These are phyloP conservation scores for Xylaria palmicola DNA, from an alignment of 495 filamentous ascomycete genomes.

Conservation along the genomic window DNA sequence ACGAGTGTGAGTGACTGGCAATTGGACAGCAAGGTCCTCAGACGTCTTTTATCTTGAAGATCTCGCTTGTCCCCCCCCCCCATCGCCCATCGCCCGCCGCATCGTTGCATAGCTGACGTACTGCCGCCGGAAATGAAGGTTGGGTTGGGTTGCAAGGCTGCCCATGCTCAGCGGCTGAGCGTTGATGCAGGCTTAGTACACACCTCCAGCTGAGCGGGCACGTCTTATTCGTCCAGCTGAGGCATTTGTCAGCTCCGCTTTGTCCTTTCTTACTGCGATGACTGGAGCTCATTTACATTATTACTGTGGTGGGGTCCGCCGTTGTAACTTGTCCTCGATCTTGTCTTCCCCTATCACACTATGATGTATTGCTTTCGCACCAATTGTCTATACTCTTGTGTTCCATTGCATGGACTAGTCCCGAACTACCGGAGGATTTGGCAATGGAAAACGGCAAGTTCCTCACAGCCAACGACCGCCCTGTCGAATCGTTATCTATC, in stretches of 20 bases:
- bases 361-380: too few relatives aligned
- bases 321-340: too few relatives aligned
- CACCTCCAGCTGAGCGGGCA: conserved; percentile 1
- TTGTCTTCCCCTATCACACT: too few relatives aligned
- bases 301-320: not conserved
- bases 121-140: not conserved
- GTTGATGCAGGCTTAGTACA: conserved; percentile 7
- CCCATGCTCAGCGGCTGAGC: conserved; percentile 5
- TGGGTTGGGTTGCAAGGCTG: conserved; percentile 1
- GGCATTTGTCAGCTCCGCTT: conserved; percentile 9
- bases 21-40: not conserved
- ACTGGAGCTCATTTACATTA: not conserved
- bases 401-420: too few relatives aligned
- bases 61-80: too few relatives aligned
- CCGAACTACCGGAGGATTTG: too few relatives aligned
- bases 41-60: conserved; percentile 7
- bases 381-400: too few relatives aligned
- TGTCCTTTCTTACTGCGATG: not conserved
- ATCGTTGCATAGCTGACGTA: not conserved
- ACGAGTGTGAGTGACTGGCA: not conserved
- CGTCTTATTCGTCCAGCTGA: not conserved
- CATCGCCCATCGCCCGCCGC: not conserved
- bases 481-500: too few relatives aligned
- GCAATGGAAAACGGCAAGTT: too few relatives aligned
- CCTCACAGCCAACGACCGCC: too few relatives aligned